These are phyloP conservation scores for Sclerotiophoma versabilis DNA, from an alignment of 2,329 filamentous ascomycete species.

Conservation along the genomic window DNA sequence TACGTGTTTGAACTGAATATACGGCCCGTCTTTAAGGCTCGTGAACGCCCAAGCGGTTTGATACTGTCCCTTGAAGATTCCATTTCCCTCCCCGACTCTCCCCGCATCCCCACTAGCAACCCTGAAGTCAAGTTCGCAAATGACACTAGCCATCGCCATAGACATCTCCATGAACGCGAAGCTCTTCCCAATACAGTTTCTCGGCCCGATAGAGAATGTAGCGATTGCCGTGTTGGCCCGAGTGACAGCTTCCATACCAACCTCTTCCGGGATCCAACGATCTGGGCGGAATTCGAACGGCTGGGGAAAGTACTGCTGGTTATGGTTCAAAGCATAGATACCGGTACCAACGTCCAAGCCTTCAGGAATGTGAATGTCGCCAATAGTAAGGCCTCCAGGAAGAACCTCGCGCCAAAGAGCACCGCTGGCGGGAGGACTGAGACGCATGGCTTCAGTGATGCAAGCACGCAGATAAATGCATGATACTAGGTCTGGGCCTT, in stretches of 20 bases:
- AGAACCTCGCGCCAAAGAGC: constrained; percentile 31
- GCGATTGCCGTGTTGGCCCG: background rate
- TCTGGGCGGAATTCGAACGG: background rate
- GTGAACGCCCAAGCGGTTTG: too few species aligned
- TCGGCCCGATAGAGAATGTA: background rate
- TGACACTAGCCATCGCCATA: too few species aligned
- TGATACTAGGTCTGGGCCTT: constrained; percentile 24
- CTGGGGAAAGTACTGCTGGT: background rate
- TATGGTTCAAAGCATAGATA: constrained; percentile 38
- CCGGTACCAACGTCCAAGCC: constrained; percentile 31
- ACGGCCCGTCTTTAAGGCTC: too few species aligned
- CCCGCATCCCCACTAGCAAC: too few species aligned
- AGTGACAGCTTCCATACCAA: background rate
- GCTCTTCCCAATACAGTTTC: constrained; percentile 2
- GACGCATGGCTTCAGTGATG: constrained; percentile 44
- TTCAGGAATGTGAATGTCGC: constrained; percentile 28
- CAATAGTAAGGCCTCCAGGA: constrained; percentile 23
- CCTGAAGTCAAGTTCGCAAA: too few species aligned
- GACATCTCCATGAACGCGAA: constrained; percentile 3
- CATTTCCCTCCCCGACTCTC: too few species aligned
- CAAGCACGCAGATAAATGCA: constrained; percentile 40
- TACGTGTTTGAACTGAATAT: too few species aligned
- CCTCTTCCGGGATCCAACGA: background rate
- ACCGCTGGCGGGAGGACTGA: constrained; percentile 33
- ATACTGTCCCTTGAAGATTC: too few species aligned